These are phyloP conservation scores for Aspergillus cristatus DNA, from an alignment of 495 filamentous ascomycete species.

Conservation along the genomic window DNA sequence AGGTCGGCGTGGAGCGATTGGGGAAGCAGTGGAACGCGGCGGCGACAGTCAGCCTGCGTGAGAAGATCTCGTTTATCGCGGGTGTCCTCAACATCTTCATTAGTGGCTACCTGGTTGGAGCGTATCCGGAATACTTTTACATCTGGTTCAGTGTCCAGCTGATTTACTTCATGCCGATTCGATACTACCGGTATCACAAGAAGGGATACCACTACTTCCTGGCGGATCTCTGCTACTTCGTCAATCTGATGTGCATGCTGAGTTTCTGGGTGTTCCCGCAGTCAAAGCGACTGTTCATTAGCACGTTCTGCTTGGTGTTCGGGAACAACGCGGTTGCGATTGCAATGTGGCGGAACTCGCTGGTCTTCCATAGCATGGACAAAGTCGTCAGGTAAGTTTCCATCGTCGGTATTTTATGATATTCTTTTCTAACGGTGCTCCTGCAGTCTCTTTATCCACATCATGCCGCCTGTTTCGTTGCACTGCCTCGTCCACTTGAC, in stretches of 20 bases:
- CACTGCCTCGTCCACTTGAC: slow-evolving; percentile 88
- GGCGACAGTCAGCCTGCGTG: slow-evolving; percentile 74
- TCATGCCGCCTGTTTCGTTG: slow-evolving; percentile 90
- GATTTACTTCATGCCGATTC: slow-evolving; percentile 91
- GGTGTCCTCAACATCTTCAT: slow-evolving; percentile 96
- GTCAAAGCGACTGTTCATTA: slow-evolving; percentile 87
- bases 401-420: not conserved
- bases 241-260: slow-evolving; percentile 77
- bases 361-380: slow-evolving; percentile 96
- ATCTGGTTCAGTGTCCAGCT: slow-evolving; percentile 84
- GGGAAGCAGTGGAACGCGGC: slow-evolving; percentile 80
- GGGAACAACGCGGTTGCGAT: slow-evolving; percentile 97
- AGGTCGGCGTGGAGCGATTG: slow-evolving; percentile 75
- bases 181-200: slow-evolving; percentile 81
- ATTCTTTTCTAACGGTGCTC: not conserved
- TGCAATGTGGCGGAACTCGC: slow-evolving; percentile 97
- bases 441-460: slow-evolving; percentile 87
- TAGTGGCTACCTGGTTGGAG: slow-evolving; percentile 88
- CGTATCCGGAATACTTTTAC: slow-evolving; percentile 76
- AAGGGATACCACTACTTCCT: slow-evolving; percentile 95
- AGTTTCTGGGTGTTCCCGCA: slow-evolving; percentile 84
- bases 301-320: slow-evolving; percentile 83
- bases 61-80: slow-evolving; percentile 93
- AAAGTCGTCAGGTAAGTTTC: slow-evolving; percentile 69
- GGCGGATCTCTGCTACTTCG: slow-evolving; percentile 95